Percentiles rank a stretch among this genome's conserved stretches.
Conservation (phyloP, 345 rosid species). For the Rhodomyrtus tomentosa region DNA sequence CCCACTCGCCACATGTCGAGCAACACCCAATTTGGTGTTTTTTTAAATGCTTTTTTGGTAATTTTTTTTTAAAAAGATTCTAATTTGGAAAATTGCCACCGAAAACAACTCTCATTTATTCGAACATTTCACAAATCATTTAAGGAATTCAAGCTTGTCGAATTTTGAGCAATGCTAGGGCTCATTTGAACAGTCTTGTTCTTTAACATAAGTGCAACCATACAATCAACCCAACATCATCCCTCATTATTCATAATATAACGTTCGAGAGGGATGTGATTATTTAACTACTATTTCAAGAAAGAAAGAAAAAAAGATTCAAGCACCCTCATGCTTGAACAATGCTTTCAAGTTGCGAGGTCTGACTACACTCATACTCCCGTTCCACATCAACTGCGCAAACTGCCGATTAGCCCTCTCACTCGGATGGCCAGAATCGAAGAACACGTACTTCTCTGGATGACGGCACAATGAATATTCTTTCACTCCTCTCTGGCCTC, state of each 20-base stretch:
- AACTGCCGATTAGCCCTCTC: slow-evolving; percentile 17
- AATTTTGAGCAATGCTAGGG: not conserved
- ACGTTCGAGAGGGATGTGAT: not conserved
- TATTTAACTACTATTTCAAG: not conserved
- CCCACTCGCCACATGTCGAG: no score
- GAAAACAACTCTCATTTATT: no score
- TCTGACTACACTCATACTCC: not conserved
- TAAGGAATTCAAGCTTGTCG: not conserved
- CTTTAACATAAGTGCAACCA: not conserved
- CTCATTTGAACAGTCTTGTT: not conserved
- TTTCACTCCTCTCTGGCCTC: not conserved
- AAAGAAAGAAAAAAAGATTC: not conserved
- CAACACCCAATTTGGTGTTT: no score
- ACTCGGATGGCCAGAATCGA: slow-evolving; percentile 15
- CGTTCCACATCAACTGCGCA: slow-evolving; percentile 26
- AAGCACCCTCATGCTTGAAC: not conserved
- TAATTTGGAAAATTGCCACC: no score
- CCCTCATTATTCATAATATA: not conserved
- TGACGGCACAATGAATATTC: slow-evolving; percentile 5
- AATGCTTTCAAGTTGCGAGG: slow-evolving; percentile 9
- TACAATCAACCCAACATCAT: not conserved
- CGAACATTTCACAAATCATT: no score
- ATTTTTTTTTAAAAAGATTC: no score
- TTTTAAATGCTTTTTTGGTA: no score
- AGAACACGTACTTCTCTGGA: slow-evolving; percentile 18